Conservation (phyloP, 768 basidiomycete genomes). For the Trametes cubensis region DNA sequence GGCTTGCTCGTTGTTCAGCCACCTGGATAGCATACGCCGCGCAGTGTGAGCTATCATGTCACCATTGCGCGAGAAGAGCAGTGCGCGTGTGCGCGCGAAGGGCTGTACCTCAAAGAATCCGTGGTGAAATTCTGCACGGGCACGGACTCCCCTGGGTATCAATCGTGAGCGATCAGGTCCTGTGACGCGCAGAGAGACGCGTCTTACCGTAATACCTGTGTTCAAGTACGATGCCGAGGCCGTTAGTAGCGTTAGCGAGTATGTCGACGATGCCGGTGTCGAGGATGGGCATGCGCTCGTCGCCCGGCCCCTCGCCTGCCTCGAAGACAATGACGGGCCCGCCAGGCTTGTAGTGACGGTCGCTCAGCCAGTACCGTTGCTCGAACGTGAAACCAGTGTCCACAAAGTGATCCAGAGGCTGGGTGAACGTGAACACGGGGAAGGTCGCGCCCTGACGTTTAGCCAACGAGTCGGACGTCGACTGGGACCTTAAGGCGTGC, state of each 20-base stretch:
- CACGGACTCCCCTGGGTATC: slow-evolving; percentile 60
- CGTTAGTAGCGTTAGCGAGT: slow-evolving; percentile 77
- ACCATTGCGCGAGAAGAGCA: background rate
- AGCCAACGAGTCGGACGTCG: background rate
- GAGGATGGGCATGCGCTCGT: slow-evolving; percentile 50
- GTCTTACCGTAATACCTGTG: slow-evolving; percentile 83
- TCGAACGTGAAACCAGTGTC: slow-evolving; percentile 65
- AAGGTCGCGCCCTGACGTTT: slow-evolving; percentile 42
- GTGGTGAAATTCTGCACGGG: slow-evolving; percentile 82
- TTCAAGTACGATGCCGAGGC: slow-evolving; percentile 85
- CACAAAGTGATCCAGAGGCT: slow-evolving; percentile 83
- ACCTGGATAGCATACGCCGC: slow-evolving; percentile 18
- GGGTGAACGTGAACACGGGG: slow-evolving; percentile 68
- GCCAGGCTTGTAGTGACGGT: slow-evolving; percentile 69
- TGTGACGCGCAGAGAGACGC: background rate
- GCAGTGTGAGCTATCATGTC: background rate
- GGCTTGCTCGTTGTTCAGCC: slow-evolving; percentile 80
- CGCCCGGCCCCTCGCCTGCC: slow-evolving; percentile 86
- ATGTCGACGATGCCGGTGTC: slow-evolving; percentile 76
- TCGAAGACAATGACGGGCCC: slow-evolving; percentile 84
- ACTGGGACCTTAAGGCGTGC: background rate
- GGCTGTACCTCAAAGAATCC: slow-evolving; percentile 67
- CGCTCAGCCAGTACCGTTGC: slow-evolving; percentile 90
- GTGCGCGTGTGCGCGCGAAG: background rate
- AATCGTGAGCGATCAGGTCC: background rate